Evolutionary conservation across 108 stramenopile species (phyloP).

Genomic region (Cyclotella distinguenda): DNA sequence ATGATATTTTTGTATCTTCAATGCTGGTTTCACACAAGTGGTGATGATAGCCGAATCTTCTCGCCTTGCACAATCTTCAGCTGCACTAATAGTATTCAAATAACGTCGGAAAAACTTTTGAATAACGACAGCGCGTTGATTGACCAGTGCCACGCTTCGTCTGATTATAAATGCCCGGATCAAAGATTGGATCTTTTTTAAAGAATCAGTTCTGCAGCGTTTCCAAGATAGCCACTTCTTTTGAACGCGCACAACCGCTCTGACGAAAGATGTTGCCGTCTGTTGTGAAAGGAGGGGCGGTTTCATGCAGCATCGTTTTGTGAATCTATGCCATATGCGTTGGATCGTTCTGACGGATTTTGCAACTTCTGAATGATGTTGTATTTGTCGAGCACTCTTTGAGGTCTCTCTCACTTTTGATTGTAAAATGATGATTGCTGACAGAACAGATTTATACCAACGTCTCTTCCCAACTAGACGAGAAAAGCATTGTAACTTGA

Average conservation of each 20-base stretch:
- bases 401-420: not conserved
- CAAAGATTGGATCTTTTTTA: not conserved
- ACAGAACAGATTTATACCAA: not conserved
- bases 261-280: not conserved
- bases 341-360: slow-evolving; percentile 1
- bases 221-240: not conserved
- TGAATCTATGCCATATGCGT: slow-evolving; percentile 7
- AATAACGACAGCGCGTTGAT: not conserved
- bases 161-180: not conserved
- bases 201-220: not conserved
- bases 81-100: not conserved
- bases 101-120: not conserved
- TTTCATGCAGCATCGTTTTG: no score
- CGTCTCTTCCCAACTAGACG: not conserved
- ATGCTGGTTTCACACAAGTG: no score
- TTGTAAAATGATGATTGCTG: not conserved
- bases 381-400: not conserved
- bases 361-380: not conserved
- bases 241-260: not conserved
- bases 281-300: not conserved
- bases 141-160: not conserved
- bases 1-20: not conserved
- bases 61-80: not conserved
- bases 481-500: not conserved
- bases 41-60: not conserved